Evolutionary conservation across 1,139 yeast genomes (phyloP), one percentile per base, ranked within the genome.

Genomic region (Suhomyces coccinellae): DNA sequence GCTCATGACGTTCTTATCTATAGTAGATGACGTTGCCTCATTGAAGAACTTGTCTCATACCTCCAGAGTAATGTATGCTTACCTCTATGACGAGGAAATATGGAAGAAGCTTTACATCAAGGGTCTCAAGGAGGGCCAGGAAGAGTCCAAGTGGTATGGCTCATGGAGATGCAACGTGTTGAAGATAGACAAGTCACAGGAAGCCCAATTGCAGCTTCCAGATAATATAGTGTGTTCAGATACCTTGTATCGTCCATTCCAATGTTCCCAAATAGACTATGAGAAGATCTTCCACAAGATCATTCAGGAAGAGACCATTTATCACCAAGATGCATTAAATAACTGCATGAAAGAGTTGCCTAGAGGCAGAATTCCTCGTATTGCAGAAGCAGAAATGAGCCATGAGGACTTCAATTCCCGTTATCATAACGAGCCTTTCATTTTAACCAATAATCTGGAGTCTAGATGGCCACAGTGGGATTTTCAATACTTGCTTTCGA

Each of bases 111-210:
- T 83, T 41, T 82, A 77, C 54, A 65, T 80, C 38, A 65, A 62
- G 33, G 55, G 42, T 15, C 38, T 43, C 29, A 61, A 49, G 52
- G 56, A 46, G 36, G 56, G 46, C 45, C 52, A 38, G 30, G 52
- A 53, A 32, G 53, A 55, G 35, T 15, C 44, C 2, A 46, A 50
- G 38, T 89, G 97, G 97, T 62, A 59, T 35, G 96, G 96, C 0
- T 76, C 88, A 1, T 89, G 97, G 97, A 75, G 88, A 54, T 67
- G 75, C 32, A 80, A 91, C 0, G 67, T 83, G 14, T 61, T 85
- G 51, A 62, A 67, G 0, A 51, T 79, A 3, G 55, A 65, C 1
- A 48, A 51, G n/a, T 55, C 62, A 28, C 47, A 56, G 6, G 75
- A 69, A 45, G 77, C 82, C 2, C 60, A 69, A 26, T 60, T 82